Percentiles rank a stretch among this genome's conserved stretches.
Evolutionary conservation across 2,329 filamentous ascomycete genomes (phyloP).

Genomic region (Colletotrichum eleusines): DNA sequence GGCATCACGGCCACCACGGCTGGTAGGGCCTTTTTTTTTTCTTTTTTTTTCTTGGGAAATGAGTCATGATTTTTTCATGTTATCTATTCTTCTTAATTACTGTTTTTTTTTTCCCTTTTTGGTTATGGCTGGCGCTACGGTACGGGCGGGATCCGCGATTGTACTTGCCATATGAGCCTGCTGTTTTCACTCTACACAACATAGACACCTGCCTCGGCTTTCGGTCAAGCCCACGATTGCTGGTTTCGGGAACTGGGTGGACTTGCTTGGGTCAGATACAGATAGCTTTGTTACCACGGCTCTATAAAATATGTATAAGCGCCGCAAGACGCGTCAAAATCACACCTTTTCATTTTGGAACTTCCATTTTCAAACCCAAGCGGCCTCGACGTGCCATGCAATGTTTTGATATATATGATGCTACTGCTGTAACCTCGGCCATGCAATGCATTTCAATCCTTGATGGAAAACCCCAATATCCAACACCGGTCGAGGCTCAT

Average conservation of each 20-base stretch:
- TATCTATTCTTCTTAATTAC: background rate
- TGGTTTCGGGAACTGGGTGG: background rate
- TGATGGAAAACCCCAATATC: slow-evolving; percentile 8
- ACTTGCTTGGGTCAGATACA: background rate
- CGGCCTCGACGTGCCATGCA: background rate
- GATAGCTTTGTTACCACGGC: background rate
- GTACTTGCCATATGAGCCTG: background rate
- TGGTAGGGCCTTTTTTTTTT: background rate
- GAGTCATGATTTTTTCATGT: no score
- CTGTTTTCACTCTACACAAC: no score
- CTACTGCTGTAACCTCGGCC: slow-evolving; percentile 7
- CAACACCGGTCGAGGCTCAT: background rate
- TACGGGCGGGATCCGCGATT: background rate
- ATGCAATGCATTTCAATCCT: slow-evolving; percentile 26
- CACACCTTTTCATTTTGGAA: background rate
- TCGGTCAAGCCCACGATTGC: background rate
- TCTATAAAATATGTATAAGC: slow-evolving; percentile 1
- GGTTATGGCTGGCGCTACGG: slow-evolving; percentile 9
- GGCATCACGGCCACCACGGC: background rate
- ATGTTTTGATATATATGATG: background rate
- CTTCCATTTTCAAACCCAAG: background rate
- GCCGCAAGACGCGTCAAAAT: slow-evolving; percentile 12
- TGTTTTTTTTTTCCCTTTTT: background rate
- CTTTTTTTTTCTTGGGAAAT: no score
- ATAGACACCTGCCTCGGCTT: slow-evolving; percentile 20